These are phyloP conservation scores for Bremia lactucae DNA, from an alignment of 352 stramenopile species.

Conservation along the genomic window DNA sequence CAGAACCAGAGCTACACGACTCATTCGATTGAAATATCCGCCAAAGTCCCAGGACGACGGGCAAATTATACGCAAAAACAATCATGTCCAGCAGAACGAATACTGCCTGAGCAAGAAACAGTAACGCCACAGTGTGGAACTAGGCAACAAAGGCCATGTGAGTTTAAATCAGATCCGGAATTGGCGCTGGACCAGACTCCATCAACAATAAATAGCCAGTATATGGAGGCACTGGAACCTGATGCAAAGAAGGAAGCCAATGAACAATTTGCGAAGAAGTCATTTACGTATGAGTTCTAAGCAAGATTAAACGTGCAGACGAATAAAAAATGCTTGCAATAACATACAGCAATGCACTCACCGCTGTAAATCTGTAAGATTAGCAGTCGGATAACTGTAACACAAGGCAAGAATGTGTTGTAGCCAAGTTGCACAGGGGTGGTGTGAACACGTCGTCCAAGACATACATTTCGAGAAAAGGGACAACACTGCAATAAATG, in stretches of 20 bases:
- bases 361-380: no score
- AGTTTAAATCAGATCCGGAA: slow-evolving; percentile 9
- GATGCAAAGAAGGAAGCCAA: slow-evolving; percentile 14
- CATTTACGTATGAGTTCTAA: slow-evolving; percentile 40
- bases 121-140: slow-evolving; percentile 9
- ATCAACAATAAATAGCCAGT: slow-evolving; percentile 24
- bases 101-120: slow-evolving; percentile 2
- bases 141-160: slow-evolving; percentile 7
- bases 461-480: no score
- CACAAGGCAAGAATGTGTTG: no score
- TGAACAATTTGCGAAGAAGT: slow-evolving; percentile 27
- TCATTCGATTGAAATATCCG: slow-evolving; percentile 7
- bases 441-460: no score
- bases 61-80: slow-evolving; percentile 7
- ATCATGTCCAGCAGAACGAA: slow-evolving; percentile 1
- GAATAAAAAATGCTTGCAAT: no score
- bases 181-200: slow-evolving; percentile 19
- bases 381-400: no score
- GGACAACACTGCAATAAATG: no score
- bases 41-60: neutral
- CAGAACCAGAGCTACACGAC: slow-evolving; percentile 19
- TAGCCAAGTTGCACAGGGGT: no score
- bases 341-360: no score
- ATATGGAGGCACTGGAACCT: slow-evolving; percentile 23
- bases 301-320: no score